Evolutionary conservation across 768 basidiomycete genomes (phyloP).

Genomic region (Termitomyces sp.): DNA sequence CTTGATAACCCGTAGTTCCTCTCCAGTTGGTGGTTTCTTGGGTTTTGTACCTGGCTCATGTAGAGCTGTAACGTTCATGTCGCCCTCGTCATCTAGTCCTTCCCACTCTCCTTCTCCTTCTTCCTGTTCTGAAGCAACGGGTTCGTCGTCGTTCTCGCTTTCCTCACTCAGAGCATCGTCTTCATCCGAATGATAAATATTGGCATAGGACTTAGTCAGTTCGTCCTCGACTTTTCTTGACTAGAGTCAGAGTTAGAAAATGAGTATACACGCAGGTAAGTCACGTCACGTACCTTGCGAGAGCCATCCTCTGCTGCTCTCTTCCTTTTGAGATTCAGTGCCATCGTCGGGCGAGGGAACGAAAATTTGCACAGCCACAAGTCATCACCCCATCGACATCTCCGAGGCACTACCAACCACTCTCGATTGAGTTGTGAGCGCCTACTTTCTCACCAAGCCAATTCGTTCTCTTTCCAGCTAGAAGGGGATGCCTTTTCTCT

Average conservation of each 20-base stretch:
- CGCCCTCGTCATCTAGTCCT: conserved; percentile 21
- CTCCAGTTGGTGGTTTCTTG: conserved; percentile 61
- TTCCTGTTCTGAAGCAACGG: conserved; percentile 15
- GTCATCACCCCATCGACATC: conserved; percentile 1
- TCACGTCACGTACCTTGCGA: conserved; percentile 21
- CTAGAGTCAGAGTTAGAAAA: conserved; percentile 1
- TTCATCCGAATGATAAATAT: conserved; percentile 13
- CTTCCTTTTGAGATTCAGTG: conserved; percentile 29
- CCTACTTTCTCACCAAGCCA: not conserved
- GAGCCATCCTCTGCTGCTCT: conserved; percentile 18
- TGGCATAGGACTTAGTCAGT: not conserved
- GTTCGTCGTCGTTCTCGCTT: conserved; percentile 6
- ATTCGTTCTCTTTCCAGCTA: not conserved
- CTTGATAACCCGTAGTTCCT: conserved; percentile 69
- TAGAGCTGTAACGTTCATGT: conserved; percentile 3
- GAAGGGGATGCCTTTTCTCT: not conserved
- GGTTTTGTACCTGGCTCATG: conserved; percentile 27
- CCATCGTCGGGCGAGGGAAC: conserved; percentile 22
- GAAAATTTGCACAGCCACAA: conserved; percentile 35
- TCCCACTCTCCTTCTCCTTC: conserved; percentile 28
- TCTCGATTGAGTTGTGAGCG: not conserved
- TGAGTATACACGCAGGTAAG: not conserved
- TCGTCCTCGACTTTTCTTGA: conserved; percentile 15
- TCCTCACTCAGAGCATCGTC: conserved; percentile 9
- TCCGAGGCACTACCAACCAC: too few relatives aligned